These are phyloP conservation scores for Apiotrichum akiyoshidainum DNA, from an alignment of 1,284 basidiomycete species.

Conservation along the genomic window DNA sequence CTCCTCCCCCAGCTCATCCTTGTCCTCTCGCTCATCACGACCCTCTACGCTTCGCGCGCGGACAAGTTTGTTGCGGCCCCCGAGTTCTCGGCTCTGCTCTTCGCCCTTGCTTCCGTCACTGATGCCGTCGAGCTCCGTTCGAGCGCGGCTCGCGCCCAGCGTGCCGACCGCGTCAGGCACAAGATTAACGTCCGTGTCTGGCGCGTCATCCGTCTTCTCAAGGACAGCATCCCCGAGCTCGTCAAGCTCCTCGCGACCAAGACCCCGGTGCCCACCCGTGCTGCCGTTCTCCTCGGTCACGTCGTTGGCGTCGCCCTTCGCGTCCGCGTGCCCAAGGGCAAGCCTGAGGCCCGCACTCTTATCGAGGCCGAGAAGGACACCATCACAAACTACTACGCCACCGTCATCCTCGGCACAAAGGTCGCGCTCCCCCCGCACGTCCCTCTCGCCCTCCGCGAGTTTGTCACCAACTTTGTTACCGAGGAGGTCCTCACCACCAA, in stretches of 20 bases:
- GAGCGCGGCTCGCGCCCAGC: background rate
- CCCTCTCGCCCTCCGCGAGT: conserved; percentile 33
- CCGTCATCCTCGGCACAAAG: conserved; percentile 44
- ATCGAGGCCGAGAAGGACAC: conserved; percentile 38
- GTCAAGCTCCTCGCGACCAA: conserved; percentile 36
- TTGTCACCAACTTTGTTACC: conserved; percentile 34
- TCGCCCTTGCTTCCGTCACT: conserved; percentile 36
- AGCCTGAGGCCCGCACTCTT: conserved; percentile 20
- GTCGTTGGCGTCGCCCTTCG: conserved; percentile 42
- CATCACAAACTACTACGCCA: conserved; percentile 38
- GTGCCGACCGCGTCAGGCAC: conserved; percentile 26
- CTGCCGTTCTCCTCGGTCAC: conserved; percentile 40
- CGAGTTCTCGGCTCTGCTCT: conserved; percentile 36
- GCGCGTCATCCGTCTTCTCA: conserved; percentile 35
- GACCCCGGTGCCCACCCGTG: conserved; percentile 24
- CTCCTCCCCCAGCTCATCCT: conserved; percentile 40
- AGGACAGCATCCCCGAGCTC: conserved; percentile 30
- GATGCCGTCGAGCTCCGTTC: conserved; percentile 36
- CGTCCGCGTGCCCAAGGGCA: conserved; percentile 25
- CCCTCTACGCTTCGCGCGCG: conserved; percentile 27
- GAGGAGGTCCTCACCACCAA: conserved; percentile 33
- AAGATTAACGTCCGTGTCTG: conserved; percentile 41
- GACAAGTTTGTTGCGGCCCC: conserved; percentile 27
- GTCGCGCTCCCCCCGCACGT: conserved; percentile 30
- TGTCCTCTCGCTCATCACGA: conserved; percentile 32